These are phyloP conservation scores for Musa troglodytarum DNA, from an alignment of 176 grass and related monocot genomes.

Conservation along the genomic window DNA sequence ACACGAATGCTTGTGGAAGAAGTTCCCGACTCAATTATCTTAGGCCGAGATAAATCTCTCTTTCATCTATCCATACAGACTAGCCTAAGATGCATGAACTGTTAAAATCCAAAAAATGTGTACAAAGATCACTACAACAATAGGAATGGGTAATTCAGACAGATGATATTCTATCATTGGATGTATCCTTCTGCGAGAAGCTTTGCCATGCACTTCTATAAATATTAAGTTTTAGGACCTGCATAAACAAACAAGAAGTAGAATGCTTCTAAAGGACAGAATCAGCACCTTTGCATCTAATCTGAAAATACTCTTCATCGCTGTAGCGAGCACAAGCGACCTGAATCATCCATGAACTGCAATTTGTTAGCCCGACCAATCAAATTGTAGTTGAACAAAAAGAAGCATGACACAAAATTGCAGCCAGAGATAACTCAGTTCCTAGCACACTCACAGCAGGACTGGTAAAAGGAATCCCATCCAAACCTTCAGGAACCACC, in stretches of 20 bases:
- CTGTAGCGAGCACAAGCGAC: constrained; percentile 81
- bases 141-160: no score
- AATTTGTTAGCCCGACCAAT: background rate
- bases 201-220: background rate
- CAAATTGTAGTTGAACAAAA: background rate
- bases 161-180: background rate
- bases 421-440: background rate
- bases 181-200: background rate
- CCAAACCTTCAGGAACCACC: constrained; percentile 63
- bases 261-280: background rate
- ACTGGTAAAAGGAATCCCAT: constrained; percentile 56
- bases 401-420: constrained; percentile 6
- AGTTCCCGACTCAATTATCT: no score
- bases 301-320: constrained; percentile 70
- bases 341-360: constrained; percentile 29
- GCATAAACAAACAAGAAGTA: background rate
- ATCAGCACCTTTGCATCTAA: constrained; percentile 80
- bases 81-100: background rate
- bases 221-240: background rate
- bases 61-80: no score
- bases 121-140: background rate
- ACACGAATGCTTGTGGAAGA: background rate
- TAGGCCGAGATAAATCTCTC: no score
- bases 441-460: constrained; percentile 42
- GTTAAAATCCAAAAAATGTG: background rate